A percentile compares a stretch with the other conserved stretches of the same genome.
These are phyloP conservation scores for Diplodia mutila DNA, from an alignment of 2,329 filamentous ascomycete species.

Conservation along the genomic window DNA sequence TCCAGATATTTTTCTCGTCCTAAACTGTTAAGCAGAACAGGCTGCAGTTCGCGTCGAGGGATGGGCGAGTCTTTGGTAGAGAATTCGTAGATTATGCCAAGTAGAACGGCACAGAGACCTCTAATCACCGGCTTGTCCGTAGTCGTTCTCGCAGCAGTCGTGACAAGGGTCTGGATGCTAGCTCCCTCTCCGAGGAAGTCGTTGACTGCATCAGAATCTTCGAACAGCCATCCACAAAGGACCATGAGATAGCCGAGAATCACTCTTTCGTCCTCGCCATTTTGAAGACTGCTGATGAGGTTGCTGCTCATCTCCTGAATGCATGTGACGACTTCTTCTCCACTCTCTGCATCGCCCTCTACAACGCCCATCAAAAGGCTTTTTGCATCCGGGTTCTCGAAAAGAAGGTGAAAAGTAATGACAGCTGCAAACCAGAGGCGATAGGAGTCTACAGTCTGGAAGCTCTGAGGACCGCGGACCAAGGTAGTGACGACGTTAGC, in stretches of 20 bases:
- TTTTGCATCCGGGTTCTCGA: slow-evolving; percentile 73
- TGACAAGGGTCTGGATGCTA: slow-evolving; percentile 83
- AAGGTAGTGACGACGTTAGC: slow-evolving; percentile 88
- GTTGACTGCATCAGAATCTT: slow-evolving; percentile 88
- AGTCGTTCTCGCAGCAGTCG: slow-evolving; percentile 68
- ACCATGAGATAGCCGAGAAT: slow-evolving; percentile 88
- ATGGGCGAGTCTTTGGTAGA: slow-evolving; percentile 97
- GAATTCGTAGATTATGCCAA: slow-evolving; percentile 93
- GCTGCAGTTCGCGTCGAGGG: slow-evolving; percentile 76
- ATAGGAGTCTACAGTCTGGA: slow-evolving; percentile 76
- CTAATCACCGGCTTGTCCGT: slow-evolving; percentile 70
- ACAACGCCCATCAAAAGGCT: slow-evolving; percentile 76
- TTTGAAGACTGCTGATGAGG: slow-evolving; percentile 77
- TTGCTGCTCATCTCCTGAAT: slow-evolving; percentile 88
- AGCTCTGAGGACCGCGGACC: slow-evolving; percentile 66
- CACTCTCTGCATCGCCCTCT: slow-evolving; percentile 84
- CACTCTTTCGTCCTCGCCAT: slow-evolving; percentile 76
- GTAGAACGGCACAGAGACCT: slow-evolving; percentile 79
- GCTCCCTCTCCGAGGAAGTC: slow-evolving; percentile 92
- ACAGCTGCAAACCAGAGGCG: slow-evolving; percentile 87
- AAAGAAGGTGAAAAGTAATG: slow-evolving; percentile 82
- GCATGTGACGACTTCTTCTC: slow-evolving; percentile 93
- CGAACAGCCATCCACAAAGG: slow-evolving; percentile 86
- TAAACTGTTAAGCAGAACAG: slow-evolving; percentile 74
- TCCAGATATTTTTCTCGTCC: slow-evolving; percentile 88